These are phyloP conservation scores for Barnettozyma pratensis DNA, from an alignment of 805 yeast species.

Conservation along the genomic window DNA sequence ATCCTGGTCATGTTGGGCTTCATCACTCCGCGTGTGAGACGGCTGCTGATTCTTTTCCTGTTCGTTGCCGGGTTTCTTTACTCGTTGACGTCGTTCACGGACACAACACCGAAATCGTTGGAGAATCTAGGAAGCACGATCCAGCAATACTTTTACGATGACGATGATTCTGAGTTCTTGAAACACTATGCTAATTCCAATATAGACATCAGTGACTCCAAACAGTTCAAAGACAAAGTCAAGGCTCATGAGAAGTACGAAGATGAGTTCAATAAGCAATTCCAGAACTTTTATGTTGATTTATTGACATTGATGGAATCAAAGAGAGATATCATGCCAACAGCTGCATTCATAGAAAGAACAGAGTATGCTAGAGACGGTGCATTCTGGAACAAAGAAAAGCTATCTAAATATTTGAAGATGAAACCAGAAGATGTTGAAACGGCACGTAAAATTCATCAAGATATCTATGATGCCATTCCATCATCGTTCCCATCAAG, in stretches of 20 bases:
- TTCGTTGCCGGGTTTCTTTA: slow-evolving; percentile 1
- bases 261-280: slow-evolving; percentile 4
- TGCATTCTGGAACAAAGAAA: slow-evolving; percentile 35
- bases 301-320: slow-evolving; percentile 11
- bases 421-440: slow-evolving; percentile 2
- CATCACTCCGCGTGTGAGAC: slow-evolving; percentile 4
- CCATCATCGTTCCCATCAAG: slow-evolving; percentile 4
- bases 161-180: slow-evolving; percentile 1
- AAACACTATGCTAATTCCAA: slow-evolving; percentile 6
- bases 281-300: slow-evolving; percentile 14
- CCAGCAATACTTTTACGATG: slow-evolving; percentile 3
- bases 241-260: slow-evolving; percentile 6
- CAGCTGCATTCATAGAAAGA: slow-evolving; percentile 4
- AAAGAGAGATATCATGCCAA: slow-evolving; percentile 13
- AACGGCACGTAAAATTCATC: slow-evolving; percentile 1
- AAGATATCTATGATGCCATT: slow-evolving; percentile 4
- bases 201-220: slow-evolving; percentile 5
- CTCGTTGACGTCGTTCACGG: slow-evolving; percentile 4
- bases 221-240: slow-evolving; percentile 2
- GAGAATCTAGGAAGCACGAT: neutral
- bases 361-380: slow-evolving; percentile 45
- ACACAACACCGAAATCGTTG: neutral
- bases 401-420: slow-evolving; percentile 8
- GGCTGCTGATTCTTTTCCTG: slow-evolving; percentile 3
- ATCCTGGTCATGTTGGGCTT: slow-evolving; percentile 2